Evolutionary conservation across 176 grass and related monocot species (phyloP), one percentile per base, ranked within the genome.

Genomic region (Oryza glumipatula): DNA sequence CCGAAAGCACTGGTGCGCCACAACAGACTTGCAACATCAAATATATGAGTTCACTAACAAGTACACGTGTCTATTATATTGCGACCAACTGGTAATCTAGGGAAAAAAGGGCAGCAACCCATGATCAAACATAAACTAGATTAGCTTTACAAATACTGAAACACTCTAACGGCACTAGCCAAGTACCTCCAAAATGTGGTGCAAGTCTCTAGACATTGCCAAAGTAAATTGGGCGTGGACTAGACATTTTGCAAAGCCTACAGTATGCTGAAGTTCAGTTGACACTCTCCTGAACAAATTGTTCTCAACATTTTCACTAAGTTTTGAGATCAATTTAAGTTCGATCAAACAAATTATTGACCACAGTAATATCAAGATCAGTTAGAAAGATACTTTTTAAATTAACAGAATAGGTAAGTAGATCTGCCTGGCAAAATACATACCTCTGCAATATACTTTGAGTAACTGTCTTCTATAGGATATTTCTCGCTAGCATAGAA

Each of bases 401-500:
- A 77, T 12, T 12, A 70, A 61, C 2, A 80, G 39, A 87, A 74
- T 70, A 36, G 52, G 21, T 10, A 65, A 17, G 43, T 23, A 69
- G 22, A 22, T 72, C 74, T 77, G 24, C 8, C 52, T 41, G 63
- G 47, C 32, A 16, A 87, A 87, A 26, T 43, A 87, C 49, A 68
- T 92, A 98, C 96, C 91, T 98, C 93, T 65, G 89, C 78, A 52
- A 98, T 98, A 83, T 92, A 95, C 72, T 98, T 95, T 81, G 88
- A 87, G 77, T 98, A 98, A 88, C 86, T 92, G 70, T 94, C 89
- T 86, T 98, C 96, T 47, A 86, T 32, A 6, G 96, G 96, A 89
- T 98, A 98, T 84, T 98, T 98, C 86, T 98, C 89, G 8, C 96
- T 98, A 15, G 96, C 93, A 72, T 94, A 98, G 86, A 98, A 98